Base-by-base conservation (phyloP, 805 yeast genomes). In the Brettanomyces naardenensis region DNA sequence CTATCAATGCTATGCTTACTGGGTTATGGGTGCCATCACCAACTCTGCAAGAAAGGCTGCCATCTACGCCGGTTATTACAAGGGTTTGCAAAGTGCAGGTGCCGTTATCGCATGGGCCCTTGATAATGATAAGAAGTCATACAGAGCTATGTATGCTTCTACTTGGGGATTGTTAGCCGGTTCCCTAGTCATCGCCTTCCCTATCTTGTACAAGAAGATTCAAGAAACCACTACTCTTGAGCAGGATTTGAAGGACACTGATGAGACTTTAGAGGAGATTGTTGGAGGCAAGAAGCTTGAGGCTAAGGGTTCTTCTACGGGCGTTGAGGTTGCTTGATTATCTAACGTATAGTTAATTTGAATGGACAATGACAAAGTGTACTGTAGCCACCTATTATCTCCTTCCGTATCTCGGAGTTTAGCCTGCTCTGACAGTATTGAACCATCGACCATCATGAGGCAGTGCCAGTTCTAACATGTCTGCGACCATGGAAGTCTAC, bases 61-160 rank as follows among this genome's bases (percentile, higher is more conserved):
- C 19, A 54, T 75, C 41, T 71, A 73, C 48, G 77, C 78, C 15
- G 80, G 80, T 29, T 72, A 72, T 54, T 77, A 75, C 62, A 78
- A 78, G 61, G 75, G 78, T 40, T 55, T 78, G 41, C 83, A 77
- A 58, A 68, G 77, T 29, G 81, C 80, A 7, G 80, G 79, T 52
- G 75, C 77, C 11, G 82, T 77, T 19, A 62, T 77, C 33, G 69
- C 68, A 11, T 78, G 80, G 81, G 17, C 37, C 15, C 7, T 40
- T 11, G 43, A 40, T 27, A 18, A 33, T 15, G 25, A 29, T 15
- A 13, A 19, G 11, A 31, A 45, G 7, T 39, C 52, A 20, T 76
- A 64, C 53, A 58, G 61, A 48, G 49, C 50, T 28, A 50, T 71
- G 52, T 74, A 73, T 52, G 73, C 58, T 10, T 56, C 71, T 7